Evolutionary conservation across 2,329 filamentous ascomycete species (phyloP).

Genomic region (Pseudogymnoascus verrucosus): DNA sequence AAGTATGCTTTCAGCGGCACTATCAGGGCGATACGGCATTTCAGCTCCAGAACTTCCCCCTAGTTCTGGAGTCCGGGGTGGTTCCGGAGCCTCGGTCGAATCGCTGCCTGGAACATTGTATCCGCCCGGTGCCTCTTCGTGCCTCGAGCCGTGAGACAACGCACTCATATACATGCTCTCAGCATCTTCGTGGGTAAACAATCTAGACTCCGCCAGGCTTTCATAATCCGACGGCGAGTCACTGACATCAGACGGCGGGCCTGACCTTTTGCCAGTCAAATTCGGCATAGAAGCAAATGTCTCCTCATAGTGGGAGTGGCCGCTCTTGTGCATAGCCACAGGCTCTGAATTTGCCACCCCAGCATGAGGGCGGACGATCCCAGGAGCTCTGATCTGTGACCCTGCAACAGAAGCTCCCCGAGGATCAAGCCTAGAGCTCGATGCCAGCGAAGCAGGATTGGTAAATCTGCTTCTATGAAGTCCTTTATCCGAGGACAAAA

Average conservation of each 20-base stretch:
- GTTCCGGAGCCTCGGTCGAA: not conserved
- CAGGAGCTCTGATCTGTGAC: not conserved
- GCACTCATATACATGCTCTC: constrained; percentile 84
- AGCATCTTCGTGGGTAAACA: constrained; percentile 73
- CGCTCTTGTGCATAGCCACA: not conserved
- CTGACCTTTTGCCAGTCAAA: not conserved
- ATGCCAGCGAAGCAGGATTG: not conserved
- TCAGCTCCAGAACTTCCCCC: not conserved
- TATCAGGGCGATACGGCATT: not conserved
- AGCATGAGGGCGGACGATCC: not conserved
- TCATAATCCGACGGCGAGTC: constrained; percentile 25
- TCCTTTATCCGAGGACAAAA: constrained; percentile 11
- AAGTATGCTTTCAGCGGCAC: not conserved
- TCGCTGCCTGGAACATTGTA: not conserved
- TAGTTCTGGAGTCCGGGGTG: not conserved
- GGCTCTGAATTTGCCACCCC: not conserved
- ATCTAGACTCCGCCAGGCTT: constrained; percentile 54
- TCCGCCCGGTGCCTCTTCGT: constrained; percentile 11
- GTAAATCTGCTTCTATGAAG: constrained; percentile 4
- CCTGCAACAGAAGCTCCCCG: not conserved
- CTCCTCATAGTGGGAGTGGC: not conserved
- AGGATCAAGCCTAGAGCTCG: not conserved
- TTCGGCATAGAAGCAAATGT: not conserved
- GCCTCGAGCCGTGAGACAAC: constrained; percentile 38
- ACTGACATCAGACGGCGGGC: constrained; percentile 3